Conservation (phyloP, 2,329 filamentous ascomycete species). For the Madurella fahalii region DNA sequence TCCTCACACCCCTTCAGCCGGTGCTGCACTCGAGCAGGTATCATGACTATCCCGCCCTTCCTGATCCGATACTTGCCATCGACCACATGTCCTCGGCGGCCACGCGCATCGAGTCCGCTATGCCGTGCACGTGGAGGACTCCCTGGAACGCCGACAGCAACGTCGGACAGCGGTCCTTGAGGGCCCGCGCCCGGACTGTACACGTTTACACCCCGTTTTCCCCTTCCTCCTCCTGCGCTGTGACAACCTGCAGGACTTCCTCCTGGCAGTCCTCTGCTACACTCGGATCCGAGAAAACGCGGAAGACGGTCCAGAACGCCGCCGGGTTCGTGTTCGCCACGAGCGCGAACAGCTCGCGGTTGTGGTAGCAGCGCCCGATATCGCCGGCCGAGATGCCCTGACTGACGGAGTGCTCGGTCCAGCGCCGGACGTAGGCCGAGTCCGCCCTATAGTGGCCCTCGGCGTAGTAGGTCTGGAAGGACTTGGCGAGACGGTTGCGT, state of each 20-base stretch:
- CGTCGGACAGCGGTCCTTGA: neutral
- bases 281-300: constrained; percentile 32
- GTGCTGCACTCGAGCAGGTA: neutral
- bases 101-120: neutral
- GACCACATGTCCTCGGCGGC: neutral
- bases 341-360: constrained; percentile 34
- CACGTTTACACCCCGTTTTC: neutral
- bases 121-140: neutral
- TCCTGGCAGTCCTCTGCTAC: constrained; percentile 30
- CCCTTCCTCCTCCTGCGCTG: neutral
- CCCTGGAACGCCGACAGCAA: neutral
- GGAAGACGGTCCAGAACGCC: constrained; percentile 37
- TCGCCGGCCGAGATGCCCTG: constrained; percentile 31
- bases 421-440: constrained; percentile 12
- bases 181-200: neutral
- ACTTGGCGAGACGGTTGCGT: neutral
- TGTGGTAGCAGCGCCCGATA: constrained; percentile 36
- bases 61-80: neutral
- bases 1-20: neutral
- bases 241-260: constrained; percentile 6
- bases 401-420: constrained; percentile 15
- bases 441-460: neutral
- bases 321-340: constrained; percentile 36
- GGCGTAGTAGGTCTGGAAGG: constrained; percentile 1
- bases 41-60: neutral